Base-by-base conservation (phyloP, 1,284 basidiomycete genomes). In the Sphagnurus paluster region DNA sequence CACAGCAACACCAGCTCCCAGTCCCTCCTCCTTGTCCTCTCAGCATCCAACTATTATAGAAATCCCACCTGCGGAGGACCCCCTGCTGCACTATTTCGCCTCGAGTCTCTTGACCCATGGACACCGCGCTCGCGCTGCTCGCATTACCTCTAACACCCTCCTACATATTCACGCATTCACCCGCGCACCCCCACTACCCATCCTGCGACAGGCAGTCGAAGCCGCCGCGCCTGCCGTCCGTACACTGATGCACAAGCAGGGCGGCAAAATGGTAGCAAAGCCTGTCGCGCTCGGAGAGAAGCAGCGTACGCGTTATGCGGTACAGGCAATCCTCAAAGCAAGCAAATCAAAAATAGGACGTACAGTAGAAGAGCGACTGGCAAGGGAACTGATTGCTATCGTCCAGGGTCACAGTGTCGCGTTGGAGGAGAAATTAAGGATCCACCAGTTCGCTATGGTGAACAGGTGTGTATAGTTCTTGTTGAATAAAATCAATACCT, bases 261-360 rank as follows among this genome's bases (percentile, higher is more conserved):
- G 79, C 2, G 77, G 80, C 4, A 92, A 91, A 67, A 74, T 71
- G 14, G 61, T 82, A n/a, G 63, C 73, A 29, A 77, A 75, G 39
- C 92, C 92, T 0, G 68, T 80, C 13, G 80, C 88, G 5, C 70
- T 94, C 48, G 82, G 73, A 44, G 91, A 93, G 68, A 82, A 88
- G 59, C 87, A 92, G 68, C 75, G 91, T 35, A 78, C 82, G 25
- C 73, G 76, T 23, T 74, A 68, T 44, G 90, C 82, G 3, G 71
- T 94, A 26, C 60, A 71, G 49, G 87, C 83, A 75, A 80, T 94
- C 14, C 55, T 90, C 41, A 69, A 82, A 9, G 79, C 77, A 7
- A 76, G 77, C 44, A 71, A 82, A 48, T 69, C 63, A 40, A 76
- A 70, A 49, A 63, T 71, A 0, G 87, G 82, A 5, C 69, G 74